These are phyloP conservation scores for Cyclocybe cylindracea DNA, from an alignment of 768 basidiomycete genomes.

Conservation along the genomic window DNA sequence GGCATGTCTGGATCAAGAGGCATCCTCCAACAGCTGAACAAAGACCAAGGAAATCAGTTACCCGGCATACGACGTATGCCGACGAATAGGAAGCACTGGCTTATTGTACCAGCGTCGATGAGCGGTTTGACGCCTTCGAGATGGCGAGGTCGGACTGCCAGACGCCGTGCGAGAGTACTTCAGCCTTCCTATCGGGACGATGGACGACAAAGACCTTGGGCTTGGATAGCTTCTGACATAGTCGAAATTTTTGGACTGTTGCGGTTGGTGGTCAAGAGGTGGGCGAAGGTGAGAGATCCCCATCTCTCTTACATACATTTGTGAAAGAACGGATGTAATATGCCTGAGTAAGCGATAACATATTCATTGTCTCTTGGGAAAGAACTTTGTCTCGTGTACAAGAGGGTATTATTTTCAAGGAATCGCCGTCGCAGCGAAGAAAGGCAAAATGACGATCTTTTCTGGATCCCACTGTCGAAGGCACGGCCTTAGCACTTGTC, in stretches of 20 bases:
- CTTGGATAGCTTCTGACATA: not conserved
- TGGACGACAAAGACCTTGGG: slow-evolving; percentile 44
- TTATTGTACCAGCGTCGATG: slow-evolving; percentile 42
- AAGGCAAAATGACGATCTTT: slow-evolving; percentile 51
- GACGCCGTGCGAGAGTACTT: slow-evolving; percentile 48
- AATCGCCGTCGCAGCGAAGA: slow-evolving; percentile 28
- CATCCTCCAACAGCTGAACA: slow-evolving; percentile 52
- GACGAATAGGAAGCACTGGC: slow-evolving; percentile 32
- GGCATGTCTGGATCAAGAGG: slow-evolving; percentile 51
- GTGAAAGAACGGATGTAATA: too few species aligned
- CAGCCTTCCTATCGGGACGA: slow-evolving; percentile 61
- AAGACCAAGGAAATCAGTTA: not conserved
- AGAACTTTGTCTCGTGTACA: not conserved
- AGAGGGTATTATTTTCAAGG: slow-evolving; percentile 6
- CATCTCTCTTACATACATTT: too few species aligned
- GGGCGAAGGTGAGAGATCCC: not conserved
- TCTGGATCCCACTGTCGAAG: slow-evolving; percentile 58
- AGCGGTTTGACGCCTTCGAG: slow-evolving; percentile 40
- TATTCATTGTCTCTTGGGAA: too few species aligned
- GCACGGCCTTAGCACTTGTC: not conserved
- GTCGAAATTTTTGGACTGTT: not conserved
- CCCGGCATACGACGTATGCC: not conserved
- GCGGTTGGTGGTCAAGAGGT: not conserved
- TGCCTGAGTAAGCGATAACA: too few species aligned
- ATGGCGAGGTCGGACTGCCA: slow-evolving; percentile 52